phyloP scores from a whole-genome alignment of 1,139 yeast species.

The Citeromyces hawaiiensis region DNA sequence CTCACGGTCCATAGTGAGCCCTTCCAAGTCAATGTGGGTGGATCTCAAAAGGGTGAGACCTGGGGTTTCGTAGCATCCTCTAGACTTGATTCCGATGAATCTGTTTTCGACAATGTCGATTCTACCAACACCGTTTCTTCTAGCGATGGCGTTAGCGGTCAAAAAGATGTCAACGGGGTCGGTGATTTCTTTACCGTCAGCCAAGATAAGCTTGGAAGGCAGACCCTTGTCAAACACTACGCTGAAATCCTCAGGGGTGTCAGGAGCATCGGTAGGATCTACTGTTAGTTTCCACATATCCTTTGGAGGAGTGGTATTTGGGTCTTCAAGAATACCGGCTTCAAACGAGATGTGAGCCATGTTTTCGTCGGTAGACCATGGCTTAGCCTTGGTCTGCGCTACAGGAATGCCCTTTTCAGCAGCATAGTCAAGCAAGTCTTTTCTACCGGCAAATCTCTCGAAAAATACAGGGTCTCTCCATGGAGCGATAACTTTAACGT shows the following conservation, averaged over 20 bases:
- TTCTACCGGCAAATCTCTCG: constrained; percentile 95
- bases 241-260: constrained; percentile 77
- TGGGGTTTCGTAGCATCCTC: constrained; percentile 99
- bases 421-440: constrained; percentile 87
- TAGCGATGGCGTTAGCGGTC: constrained; percentile 88
- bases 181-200: constrained; percentile 46
- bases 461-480: constrained; percentile 97
- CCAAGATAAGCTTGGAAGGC: constrained; percentile 70
- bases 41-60: constrained; percentile 90
- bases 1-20: constrained; percentile 93
- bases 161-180: constrained; percentile 88
- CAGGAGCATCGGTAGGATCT: constrained; percentile 93
- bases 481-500: constrained; percentile 93
- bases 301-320: constrained; percentile 96
- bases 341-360: constrained; percentile 97
- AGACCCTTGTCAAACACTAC: constrained; percentile 77
- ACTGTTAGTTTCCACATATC: constrained; percentile 99
- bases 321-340: constrained; percentile 98
- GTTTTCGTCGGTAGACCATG: constrained; percentile 99
- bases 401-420: constrained; percentile 86
- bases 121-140: constrained; percentile 99
- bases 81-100: constrained; percentile 95
- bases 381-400: constrained; percentile 94
- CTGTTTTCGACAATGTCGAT: constrained; percentile 98
- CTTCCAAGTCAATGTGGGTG: constrained; percentile 93